Evolutionary conservation across 1,284 basidiomycete species (phyloP).

Genomic region (Cystobasidium sp.): DNA sequence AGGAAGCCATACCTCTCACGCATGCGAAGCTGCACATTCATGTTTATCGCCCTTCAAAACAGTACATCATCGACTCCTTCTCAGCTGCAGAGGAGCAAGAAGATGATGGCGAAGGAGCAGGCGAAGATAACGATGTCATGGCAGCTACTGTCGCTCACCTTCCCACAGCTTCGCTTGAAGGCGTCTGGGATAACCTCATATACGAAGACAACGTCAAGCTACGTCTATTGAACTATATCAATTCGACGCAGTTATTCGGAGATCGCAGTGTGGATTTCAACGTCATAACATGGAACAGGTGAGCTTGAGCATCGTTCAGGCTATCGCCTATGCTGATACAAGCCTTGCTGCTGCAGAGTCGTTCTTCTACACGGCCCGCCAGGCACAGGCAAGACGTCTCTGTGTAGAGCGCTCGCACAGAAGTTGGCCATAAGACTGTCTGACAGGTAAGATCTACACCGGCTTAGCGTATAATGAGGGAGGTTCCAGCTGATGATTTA

Average conservation of each 20-base stretch:
- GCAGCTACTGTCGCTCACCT: constrained; percentile 85
- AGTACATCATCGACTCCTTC: constrained; percentile 77
- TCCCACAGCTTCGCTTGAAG: constrained; percentile 80
- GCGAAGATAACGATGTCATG: constrained; percentile 62
- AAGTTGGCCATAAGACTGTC: constrained; percentile 91
- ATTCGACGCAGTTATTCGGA: constrained; percentile 86
- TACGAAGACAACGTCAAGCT: constrained; percentile 88
- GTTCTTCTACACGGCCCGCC: constrained; percentile 95
- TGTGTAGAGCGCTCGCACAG: constrained; percentile 92
- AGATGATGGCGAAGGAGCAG: constrained; percentile 60
- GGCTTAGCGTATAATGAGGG: neutral
- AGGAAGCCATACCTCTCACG: constrained; percentile 31
- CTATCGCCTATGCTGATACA: neutral
- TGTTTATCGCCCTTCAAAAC: constrained; percentile 77
- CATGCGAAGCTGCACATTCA: constrained; percentile 70
- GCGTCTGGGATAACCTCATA: constrained; percentile 82
- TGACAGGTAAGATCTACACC: constrained; percentile 64
- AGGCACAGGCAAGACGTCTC: constrained; percentile 94
- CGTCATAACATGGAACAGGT: constrained; percentile 90
- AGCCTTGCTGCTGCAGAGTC: constrained; percentile 60
- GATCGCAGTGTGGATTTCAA: constrained; percentile 89
- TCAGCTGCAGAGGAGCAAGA: constrained; percentile 64
- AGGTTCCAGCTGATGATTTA: neutral
- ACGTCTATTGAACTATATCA: constrained; percentile 87
- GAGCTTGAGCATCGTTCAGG: neutral